Evolutionary conservation across 495 filamentous ascomycete species (phyloP), one percentile per base, ranked within the genome.

Genomic region (Podospora comata): DNA sequence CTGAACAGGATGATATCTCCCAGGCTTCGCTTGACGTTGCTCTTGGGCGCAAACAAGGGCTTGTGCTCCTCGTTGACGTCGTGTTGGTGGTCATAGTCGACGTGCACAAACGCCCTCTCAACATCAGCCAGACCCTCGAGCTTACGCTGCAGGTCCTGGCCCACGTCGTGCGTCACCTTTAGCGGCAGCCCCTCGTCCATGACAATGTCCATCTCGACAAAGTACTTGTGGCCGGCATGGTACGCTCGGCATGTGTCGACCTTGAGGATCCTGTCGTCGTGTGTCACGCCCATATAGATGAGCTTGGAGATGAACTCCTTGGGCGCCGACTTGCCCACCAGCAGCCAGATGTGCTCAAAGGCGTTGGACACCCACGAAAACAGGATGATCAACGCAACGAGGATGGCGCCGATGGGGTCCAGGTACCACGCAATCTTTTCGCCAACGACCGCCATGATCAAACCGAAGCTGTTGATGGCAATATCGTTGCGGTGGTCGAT

Each of bases 401-500:
- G 77, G 64, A 85, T 85, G 62, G 85, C 84, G 44, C 84, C 85
- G 57, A 84, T 79, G 11, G 85, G 84, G 71, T 86, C 85, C 5
- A 85, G 77, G 68, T 81, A 86, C 85, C 85, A 87, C 3, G 83
- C 79, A 44, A 85, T 81, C 23, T 79, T 76, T 60, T 81, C 80
- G 5, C 85, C 85, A 23, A 84, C 76, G 23, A 86, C 77, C 26
- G 84, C 82, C 83, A 86, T 86, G 71, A 82, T 66, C 71, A 87
- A 69, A 26, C 84, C 85, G 67, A 86, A 86, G 20, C 73, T 72
- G 72, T 87, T 86, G 68, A 86, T 84, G 9, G 79, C 76, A 58
- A 86, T 85, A 66, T 86, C 84, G 71, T 86, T 86, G 19, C 85
- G 81, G 70, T 86, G 84, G 68, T 86, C 85, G 39, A 84, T 75